Percentiles rank a stretch among this genome's conserved stretches.
phyloP scores from a whole-genome alignment of 2,329 filamentous ascomycete genomes.

The Aureobasidium zeae region DNA sequence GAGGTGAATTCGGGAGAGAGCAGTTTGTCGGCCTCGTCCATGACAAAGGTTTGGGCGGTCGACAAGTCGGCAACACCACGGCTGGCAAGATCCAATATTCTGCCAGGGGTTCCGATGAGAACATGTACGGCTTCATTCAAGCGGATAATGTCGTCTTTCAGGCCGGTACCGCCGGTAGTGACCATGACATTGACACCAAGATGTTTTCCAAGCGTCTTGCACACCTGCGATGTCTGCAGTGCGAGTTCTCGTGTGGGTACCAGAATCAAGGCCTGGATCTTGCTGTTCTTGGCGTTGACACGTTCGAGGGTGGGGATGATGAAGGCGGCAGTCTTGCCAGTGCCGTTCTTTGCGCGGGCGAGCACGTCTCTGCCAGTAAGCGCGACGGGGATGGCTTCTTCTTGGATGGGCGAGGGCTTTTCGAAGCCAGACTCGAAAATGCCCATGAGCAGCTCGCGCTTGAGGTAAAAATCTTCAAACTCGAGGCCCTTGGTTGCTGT shows the following conservation, averaged over 20 bases:
- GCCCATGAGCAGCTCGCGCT: slow-evolving; percentile 93
- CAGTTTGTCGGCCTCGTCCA: slow-evolving; percentile 98
- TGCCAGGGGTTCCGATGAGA: slow-evolving; percentile 90
- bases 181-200: slow-evolving; percentile 98
- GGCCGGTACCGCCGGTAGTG: slow-evolving; percentile 87
- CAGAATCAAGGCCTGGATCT: slow-evolving; percentile 92
- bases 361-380: slow-evolving; percentile 91
- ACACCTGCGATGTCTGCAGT: slow-evolving; percentile 97
- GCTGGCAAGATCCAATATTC: slow-evolving; percentile 90
- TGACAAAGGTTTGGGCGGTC: slow-evolving; percentile 95
- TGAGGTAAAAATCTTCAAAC: slow-evolving; percentile 94
- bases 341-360: slow-evolving; percentile 95
- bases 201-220: slow-evolving; percentile 96
- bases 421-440: slow-evolving; percentile 99
- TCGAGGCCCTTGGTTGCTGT: slow-evolving; percentile 96
- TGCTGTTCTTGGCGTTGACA: slow-evolving; percentile 92
- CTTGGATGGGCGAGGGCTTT: slow-evolving; percentile 97
- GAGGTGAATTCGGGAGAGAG: slow-evolving; percentile 94
- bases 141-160: slow-evolving; percentile 94
- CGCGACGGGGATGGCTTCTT: slow-evolving; percentile 96
- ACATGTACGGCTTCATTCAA: slow-evolving; percentile 92
- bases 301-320: slow-evolving; percentile 91
- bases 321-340: slow-evolving; percentile 96
- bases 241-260: slow-evolving; percentile 95
- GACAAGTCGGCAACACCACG: slow-evolving; percentile 95